Evolutionary conservation across 2,329 filamentous ascomycete genomes (phyloP), one percentile per base, ranked within the genome.

Genomic region (Xylaria sp.): DNA sequence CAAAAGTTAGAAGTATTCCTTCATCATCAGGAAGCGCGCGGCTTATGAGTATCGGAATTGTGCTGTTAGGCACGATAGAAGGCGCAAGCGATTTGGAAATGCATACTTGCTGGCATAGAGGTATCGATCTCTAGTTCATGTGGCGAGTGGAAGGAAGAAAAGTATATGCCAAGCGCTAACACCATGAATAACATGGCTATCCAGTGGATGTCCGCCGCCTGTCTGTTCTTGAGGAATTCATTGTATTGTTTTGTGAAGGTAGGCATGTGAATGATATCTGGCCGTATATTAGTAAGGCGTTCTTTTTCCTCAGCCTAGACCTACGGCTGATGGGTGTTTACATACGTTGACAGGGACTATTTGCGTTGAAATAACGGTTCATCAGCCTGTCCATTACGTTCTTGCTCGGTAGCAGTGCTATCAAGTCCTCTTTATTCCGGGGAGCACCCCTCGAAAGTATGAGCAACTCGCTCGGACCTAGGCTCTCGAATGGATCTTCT

Each of bases 231-330:
- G 76, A 82, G 84, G 66, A 86, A 87, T 23, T 73, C 74, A 46
- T 75, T 76, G 60, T 86, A 86, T 77, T 84, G 73, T 68, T 75
- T 81, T 15, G 79, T 76, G 57, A 86, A 86, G 0, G 79, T 82
- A 17, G 84, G 84, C 12, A 78, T 78, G 64, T 87, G 85, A 25
- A 86, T 70, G 7, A 84, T 78, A 60, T 84, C 83, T 86, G 63
- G 6, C 19, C 3, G 28, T 43, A 28, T 43, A 60, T 71, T 56
- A 69, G 60, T 37, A 43, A 23, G n/a, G 15, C n/a, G 8, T n/a
- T 21, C 21, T 56, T 11, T 56, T 11, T 35, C 12, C 60, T 23
- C 9, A 21, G 4, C 46, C 67, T 45, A 7, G 33, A 38, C 8
- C 2, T n/a, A 37, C 31, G 49, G 17, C n/a, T 21, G 7, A 23